Base-by-base conservation (phyloP, 2,329 filamentous ascomycete species). In the Fusarium armeniacum region DNA sequence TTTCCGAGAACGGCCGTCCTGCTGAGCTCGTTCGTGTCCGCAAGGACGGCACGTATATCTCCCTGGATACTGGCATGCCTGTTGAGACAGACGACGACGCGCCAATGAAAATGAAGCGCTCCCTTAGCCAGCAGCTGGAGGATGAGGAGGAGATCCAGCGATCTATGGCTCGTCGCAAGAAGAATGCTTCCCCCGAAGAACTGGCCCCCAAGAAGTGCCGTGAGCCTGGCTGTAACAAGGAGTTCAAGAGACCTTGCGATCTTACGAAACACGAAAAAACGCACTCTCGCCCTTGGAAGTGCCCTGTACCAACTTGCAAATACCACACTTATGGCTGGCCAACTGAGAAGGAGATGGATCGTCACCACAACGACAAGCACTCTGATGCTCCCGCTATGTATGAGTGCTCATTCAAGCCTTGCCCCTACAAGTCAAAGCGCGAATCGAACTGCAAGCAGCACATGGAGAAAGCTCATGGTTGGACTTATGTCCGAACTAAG, bases 201-300 rank as follows among this genome's bases (percentile, higher is more conserved):
- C 89, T 95, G 51, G 90, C 93, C 49, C 91, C 89, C 59, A 90
- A 95, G 81, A 89, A 89, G 74, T 97, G 93, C 84, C 86, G 87
- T 67, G 88, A 94, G 77, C 84, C 84, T 7, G 88, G 88, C 41
- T 98, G 95, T 82, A 90, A 89, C 80, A 98, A 97, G 82, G 89
- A 95, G 80, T 98, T 98, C 84, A 97, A 96, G 82, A 91, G 96
- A 67, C 93, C 93, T n/a, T 98, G 96, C 81, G 96, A 99, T 79
- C 84, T 98, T 62, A 98, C 94, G 72, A 98, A 98, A 85, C 96
- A 99, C 81, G 92, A 97, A 83, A 99, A 98, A 85, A 98, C 95
- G 0, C 96, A 99, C 80, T 94, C 93, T 58, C 92, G 96, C 36
- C 96, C 95, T 12, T 98, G 93, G 92, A 99, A 99, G 84, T 99